Evolutionary conservation across 2,329 filamentous ascomycete species (phyloP).

Genomic region (Dactylellina haptotyla): DNA sequence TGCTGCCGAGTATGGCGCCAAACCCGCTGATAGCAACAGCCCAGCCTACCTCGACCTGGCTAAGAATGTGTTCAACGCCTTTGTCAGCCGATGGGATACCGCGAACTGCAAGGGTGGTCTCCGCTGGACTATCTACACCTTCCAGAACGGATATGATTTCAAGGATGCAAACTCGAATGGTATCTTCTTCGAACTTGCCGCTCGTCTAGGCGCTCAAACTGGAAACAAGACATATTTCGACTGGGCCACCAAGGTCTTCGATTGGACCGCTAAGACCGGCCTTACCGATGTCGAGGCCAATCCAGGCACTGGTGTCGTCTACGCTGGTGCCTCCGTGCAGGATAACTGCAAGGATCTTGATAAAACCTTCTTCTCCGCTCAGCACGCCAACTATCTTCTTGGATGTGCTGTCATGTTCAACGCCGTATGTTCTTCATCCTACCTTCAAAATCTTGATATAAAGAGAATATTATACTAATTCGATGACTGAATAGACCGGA

Average conservation of each 20-base stretch:
- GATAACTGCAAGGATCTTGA: conserved; percentile 69
- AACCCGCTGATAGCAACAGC: conserved; percentile 68
- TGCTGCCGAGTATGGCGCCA: conserved; percentile 75
- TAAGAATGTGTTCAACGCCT: conserved; percentile 77
- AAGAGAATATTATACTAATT: not conserved
- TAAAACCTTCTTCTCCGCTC: conserved; percentile 72
- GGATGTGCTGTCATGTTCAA: conserved; percentile 73
- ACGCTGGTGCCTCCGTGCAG: conserved; percentile 57
- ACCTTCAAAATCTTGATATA: not conserved
- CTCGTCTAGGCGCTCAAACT: conserved; percentile 80
- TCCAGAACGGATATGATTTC: conserved; percentile 81
- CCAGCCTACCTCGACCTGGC: conserved; percentile 75
- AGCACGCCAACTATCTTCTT: conserved; percentile 72
- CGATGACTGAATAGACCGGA: conserved; percentile 16
- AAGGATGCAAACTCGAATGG: conserved; percentile 77
- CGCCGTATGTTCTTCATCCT: conserved; percentile 59
- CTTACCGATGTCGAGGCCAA: conserved; percentile 69
- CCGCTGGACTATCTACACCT: conserved; percentile 80
- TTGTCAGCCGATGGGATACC: conserved; percentile 76
- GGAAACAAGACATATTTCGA: conserved; percentile 79
- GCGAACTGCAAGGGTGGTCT: conserved; percentile 76
- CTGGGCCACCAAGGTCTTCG: conserved; percentile 78
- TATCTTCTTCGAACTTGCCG: conserved; percentile 74
- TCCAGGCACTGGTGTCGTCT: conserved; percentile 67
- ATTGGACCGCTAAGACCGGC: conserved; percentile 70